These are phyloP conservation scores for Malus hybrid DNA, from an alignment of 331 rosid species.

Conservation along the genomic window DNA sequence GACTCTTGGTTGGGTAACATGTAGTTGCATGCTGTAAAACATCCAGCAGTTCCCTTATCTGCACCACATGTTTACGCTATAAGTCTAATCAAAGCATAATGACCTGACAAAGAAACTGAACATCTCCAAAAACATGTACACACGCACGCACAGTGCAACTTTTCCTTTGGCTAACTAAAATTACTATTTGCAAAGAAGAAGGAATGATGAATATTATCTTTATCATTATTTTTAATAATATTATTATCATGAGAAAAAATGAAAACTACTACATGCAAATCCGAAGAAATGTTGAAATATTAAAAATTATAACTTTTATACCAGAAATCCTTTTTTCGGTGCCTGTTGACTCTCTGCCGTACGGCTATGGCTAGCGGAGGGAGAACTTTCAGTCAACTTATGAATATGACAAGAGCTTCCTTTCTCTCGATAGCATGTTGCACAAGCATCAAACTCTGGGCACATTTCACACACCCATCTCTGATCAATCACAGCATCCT, in stretches of 20 bases:
- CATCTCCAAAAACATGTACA: not conserved
- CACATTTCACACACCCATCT: conserved; percentile 42
- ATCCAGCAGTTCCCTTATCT: conserved; percentile 15
- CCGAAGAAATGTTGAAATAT: too few relatives aligned
- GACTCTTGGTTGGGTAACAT: conserved; percentile 12
- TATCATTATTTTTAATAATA: not conserved
- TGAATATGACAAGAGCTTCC: conserved; percentile 37
- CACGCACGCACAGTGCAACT: not conserved
- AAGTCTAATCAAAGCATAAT: not conserved
- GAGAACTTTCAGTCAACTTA: conserved; percentile 19
- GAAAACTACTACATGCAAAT: not conserved
- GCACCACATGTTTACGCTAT: not conserved
- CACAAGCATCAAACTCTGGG: conserved; percentile 27
- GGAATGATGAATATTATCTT: not conserved
- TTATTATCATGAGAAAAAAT: not conserved
- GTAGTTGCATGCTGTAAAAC: conserved; percentile 25
- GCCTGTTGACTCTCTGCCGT: conserved; percentile 2
- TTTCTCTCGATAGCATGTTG: conserved; percentile 28
- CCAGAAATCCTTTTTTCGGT: not conserved
- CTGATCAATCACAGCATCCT: conserved; percentile 7
- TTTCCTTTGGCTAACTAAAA: not conserved
- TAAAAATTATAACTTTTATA: not conserved
- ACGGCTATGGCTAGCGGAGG: not conserved
- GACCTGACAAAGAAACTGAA: not conserved
- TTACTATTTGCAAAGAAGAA: not conserved